Base-by-base conservation (phyloP, 2,329 filamentous ascomycete genomes). In the Diaporthe sp. region DNA sequence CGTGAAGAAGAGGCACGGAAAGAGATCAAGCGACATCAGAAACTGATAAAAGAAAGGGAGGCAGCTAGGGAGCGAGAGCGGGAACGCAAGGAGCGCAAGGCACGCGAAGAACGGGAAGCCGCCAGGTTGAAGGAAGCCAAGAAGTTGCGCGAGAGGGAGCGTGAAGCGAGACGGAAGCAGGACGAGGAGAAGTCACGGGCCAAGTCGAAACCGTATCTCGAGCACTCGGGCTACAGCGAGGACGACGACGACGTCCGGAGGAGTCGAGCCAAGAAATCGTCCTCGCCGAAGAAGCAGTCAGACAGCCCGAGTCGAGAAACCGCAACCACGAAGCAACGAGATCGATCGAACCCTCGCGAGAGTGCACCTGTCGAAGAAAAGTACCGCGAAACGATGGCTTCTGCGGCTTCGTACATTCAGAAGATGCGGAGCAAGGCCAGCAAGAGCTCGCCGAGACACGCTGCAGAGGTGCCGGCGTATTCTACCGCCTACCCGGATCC, bases 21-120 rank as follows among this genome's bases (percentile, higher is more conserved):
- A 79, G 54, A 75, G 73, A 78, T 79, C 76, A 74, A 54, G 75
- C 85, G 83, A 58, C 86, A 87, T 30, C 82, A 82, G 77, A 81
- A 83, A 57, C 81, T 77, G 58, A 86, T 86, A 66, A 82, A 81
- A 68, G 83, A 83, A 67, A 77, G 77, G 64, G 78, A 82, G 66
- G 77, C 78, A 83, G 30, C 78, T n/a, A 45, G 82, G n/a, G 80
- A 84, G 50, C 79, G 80, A 52, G 81, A 85, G 22, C 79, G 82
- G 57, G 79, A 84, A 64, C 61, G 42, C 30, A 78, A 82, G 30
- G 82, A 84, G 22, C 64, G 42, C 2, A 79, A 80, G 52, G 73
- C 74, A 38, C 64, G 54, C 17, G 64, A 74, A 15, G 72, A 71
- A 30, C 70, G 71, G 12, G 58, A 74, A 13, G 72, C 70, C 17